Percentiles rank a stretch among this genome's conserved stretches.
Conservation (phyloP, 2,329 filamentous ascomycete genomes). For the Didymella pomorum region DNA sequence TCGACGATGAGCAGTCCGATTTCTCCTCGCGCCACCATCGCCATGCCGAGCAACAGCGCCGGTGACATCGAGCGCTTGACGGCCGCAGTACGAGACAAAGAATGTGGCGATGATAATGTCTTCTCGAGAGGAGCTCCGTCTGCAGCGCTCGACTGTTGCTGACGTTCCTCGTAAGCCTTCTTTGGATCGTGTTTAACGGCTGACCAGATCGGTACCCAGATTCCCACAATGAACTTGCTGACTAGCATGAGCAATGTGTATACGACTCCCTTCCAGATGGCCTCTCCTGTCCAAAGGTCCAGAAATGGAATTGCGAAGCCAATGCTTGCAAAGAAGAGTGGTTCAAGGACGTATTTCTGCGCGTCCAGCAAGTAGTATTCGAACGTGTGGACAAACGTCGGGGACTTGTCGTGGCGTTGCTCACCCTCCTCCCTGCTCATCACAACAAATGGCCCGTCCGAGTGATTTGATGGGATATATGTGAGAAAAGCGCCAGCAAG, state of each 20-base stretch:
- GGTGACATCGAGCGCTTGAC: slow-evolving; percentile 17
- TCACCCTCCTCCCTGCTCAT: slow-evolving; percentile 39
- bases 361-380: slow-evolving; percentile 48
- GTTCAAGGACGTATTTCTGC: neutral
- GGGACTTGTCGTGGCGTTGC: slow-evolving; percentile 34
- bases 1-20: slow-evolving; percentile 42
- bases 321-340: neutral
- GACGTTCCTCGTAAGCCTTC: neutral
- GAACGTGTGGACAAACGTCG: slow-evolving; percentile 43
- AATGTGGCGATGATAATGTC: slow-evolving; percentile 13
- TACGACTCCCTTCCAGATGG: neutral
- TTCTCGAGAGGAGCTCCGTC: neutral
- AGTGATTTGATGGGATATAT: slow-evolving; percentile 36
- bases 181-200: neutral
- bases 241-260: neutral
- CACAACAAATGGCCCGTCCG: slow-evolving; percentile 34
- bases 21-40: slow-evolving; percentile 40
- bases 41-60: slow-evolving; percentile 32
- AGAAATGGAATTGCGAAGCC: neutral
- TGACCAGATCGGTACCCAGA: neutral
- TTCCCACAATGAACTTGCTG: neutral
- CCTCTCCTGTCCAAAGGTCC: neutral
- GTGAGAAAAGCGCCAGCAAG: slow-evolving; percentile 42
- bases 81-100: slow-evolving; percentile 13
- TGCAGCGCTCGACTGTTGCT: neutral